Evolutionary conservation across 2,329 filamentous ascomycete genomes (phyloP).

Genomic region (Zelopaecilomyces penicillatus): DNA sequence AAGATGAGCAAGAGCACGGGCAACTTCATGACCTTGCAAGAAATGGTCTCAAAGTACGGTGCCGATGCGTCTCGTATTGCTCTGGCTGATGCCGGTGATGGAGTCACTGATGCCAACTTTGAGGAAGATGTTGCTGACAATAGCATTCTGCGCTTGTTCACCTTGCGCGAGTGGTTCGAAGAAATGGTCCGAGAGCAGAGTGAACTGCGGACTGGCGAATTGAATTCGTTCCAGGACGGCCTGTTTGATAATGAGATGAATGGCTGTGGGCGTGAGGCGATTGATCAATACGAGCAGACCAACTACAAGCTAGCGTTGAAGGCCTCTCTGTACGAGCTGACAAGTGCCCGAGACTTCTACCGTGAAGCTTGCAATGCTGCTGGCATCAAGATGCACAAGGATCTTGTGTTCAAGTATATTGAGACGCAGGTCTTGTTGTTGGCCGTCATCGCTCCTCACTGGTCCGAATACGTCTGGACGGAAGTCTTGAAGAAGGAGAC

Average conservation of each 20-base stretch:
- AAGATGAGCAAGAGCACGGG: slow-evolving; percentile 99
- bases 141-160: slow-evolving; percentile 77
- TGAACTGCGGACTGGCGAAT: slow-evolving; percentile 63
- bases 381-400: slow-evolving; percentile 78
- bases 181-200: slow-evolving; percentile 65
- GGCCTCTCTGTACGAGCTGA: slow-evolving; percentile 82
- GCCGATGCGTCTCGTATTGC: slow-evolving; percentile 88
- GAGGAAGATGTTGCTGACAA: slow-evolving; percentile 91
- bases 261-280: slow-evolving; percentile 67
- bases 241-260: slow-evolving; percentile 95
- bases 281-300: slow-evolving; percentile 68
- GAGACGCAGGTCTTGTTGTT: slow-evolving; percentile 79
- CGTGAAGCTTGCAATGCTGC: slow-evolving; percentile 71
- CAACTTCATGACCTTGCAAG: slow-evolving; percentile 88
- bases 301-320: slow-evolving; percentile 77
- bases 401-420: slow-evolving; percentile 70
- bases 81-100: slow-evolving; percentile 88
- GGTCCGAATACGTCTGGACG: slow-evolving; percentile 88
- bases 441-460: slow-evolving; percentile 82
- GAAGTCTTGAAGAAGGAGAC: slow-evolving; percentile 73
- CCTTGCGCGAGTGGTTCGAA: slow-evolving; percentile 84
- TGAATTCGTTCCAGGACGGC: slow-evolving; percentile 73
- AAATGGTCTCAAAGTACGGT: slow-evolving; percentile 84
- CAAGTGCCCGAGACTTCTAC: slow-evolving; percentile 81
- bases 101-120: slow-evolving; percentile 92